These are phyloP conservation scores for Globisporangium orthogonon DNA, from an alignment of 352 stramenopile species.

Conservation along the genomic window DNA sequence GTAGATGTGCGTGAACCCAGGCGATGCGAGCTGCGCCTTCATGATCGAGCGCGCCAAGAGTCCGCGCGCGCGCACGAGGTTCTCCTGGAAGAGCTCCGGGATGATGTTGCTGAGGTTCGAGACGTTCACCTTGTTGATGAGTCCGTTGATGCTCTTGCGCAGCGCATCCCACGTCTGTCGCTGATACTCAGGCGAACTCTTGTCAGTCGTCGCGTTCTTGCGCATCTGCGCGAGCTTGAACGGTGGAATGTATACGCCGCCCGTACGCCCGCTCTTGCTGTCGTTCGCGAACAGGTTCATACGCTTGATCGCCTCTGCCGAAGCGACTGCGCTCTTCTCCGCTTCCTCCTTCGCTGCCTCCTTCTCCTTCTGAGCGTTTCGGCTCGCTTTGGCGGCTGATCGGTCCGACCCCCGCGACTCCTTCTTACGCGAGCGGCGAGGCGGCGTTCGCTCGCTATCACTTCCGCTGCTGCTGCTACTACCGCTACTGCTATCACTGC, in stretches of 20 bases:
- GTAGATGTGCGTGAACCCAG: slow-evolving; percentile 96
- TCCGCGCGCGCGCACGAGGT: slow-evolving; percentile 94
- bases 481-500: slow-evolving; percentile 1
- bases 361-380: background rate
- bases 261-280: slow-evolving; percentile 53
- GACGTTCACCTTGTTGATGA: slow-evolving; percentile 96
- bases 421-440: slow-evolving; percentile 11
- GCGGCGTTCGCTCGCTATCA: slow-evolving; percentile 15
- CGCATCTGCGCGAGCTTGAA: slow-evolving; percentile 88
- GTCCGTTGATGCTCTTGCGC: slow-evolving; percentile 96
- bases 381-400: background rate
- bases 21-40: slow-evolving; percentile 94
- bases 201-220: slow-evolving; percentile 36
- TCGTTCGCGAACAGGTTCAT: slow-evolving; percentile 37
- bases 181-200: slow-evolving; percentile 79
- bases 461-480: slow-evolving; percentile 6
- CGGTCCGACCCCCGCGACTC: background rate
- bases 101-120: slow-evolving; percentile 95
- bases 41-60: slow-evolving; percentile 93
- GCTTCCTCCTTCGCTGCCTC: background rate
- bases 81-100: slow-evolving; percentile 96
- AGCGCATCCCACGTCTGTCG: slow-evolving; percentile 94
- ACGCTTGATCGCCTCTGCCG: slow-evolving; percentile 9
- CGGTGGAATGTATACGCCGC: slow-evolving; percentile 90
- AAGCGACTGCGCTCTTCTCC: background rate